phyloP scores from a whole-genome alignment of 2,329 filamentous ascomycete species.

The Rutstroemia sp. region DNA sequence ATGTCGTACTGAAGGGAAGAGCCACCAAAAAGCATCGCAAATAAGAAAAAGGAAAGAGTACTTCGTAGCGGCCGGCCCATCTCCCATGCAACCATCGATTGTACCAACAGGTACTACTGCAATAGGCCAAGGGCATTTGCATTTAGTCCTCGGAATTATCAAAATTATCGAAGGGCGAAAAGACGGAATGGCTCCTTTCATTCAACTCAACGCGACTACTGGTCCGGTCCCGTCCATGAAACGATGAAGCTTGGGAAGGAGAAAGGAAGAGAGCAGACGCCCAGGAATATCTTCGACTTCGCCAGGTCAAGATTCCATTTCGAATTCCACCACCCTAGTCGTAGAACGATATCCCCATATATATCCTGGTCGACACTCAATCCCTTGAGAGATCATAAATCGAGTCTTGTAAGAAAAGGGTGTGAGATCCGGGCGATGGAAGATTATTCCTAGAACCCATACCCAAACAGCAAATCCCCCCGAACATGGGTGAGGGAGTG shows the following conservation, averaged over 20 bases:
- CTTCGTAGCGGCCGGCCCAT: neutral
- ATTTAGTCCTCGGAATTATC: neutral
- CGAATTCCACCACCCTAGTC: conserved; percentile 2
- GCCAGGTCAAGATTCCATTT: neutral
- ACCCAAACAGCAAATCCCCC: neutral
- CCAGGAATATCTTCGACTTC: too few relatives aligned
- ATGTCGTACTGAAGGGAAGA: too few relatives aligned
- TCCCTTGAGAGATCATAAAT: conserved; percentile 1
- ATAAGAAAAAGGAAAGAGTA: neutral
- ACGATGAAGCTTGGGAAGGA: neutral
- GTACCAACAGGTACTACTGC: too few relatives aligned
- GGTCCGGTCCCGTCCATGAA: neutral
- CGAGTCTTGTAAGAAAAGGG: neutral
- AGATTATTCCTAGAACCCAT: neutral
- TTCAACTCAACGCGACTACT: too few relatives aligned
- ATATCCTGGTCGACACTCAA: neutral
- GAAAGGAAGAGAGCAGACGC: neutral
- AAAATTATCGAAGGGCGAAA: neutral
- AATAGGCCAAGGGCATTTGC: too few relatives aligned
- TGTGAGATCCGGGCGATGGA: neutral
- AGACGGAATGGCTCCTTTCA: neutral
- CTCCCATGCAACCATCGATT: neutral
- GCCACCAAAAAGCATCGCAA: too few relatives aligned
- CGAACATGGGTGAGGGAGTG: neutral
- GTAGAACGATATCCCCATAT: conserved; percentile 8